Evolutionary conservation across 139 green algal genomes (phyloP).

Genomic region (Auxenochlorella pyrenoidosa): DNA sequence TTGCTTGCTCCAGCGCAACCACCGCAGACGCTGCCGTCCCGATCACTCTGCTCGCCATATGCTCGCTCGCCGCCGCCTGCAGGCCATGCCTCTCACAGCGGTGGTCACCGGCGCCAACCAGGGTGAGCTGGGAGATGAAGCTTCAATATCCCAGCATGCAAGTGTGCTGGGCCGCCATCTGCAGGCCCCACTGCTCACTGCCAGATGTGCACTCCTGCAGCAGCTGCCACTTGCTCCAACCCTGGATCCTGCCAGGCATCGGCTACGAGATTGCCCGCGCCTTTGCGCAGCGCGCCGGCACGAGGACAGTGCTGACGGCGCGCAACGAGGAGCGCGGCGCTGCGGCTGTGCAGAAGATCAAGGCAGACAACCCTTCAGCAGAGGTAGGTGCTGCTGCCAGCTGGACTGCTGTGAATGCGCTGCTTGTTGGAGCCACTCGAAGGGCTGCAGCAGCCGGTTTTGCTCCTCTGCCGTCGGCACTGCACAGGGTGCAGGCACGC

Average conservation of each 20-base stretch:
- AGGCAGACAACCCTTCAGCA: not conserved
- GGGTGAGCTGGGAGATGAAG: not conserved
- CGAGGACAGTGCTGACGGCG: constrained; percentile 61
- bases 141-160: no score
- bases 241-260: constrained; percentile 52
- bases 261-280: constrained; percentile 65
- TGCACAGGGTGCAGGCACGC: no score
- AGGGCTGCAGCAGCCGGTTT: no score
- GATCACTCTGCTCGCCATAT: no score
- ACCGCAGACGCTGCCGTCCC: no score
- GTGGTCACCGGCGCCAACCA: constrained; percentile 29
- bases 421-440: no score
- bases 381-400: constrained; percentile 1
- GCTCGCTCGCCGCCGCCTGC: no score
- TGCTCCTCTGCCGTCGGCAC: not conserved
- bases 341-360: constrained; percentile 50
- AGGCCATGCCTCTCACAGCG: not conserved
- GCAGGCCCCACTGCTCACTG: no score
- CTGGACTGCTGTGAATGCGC: not conserved
- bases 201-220: not conserved
- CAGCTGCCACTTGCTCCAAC: not conserved
- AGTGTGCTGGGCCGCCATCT: no score
- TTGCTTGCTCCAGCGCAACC: no score
- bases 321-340: constrained; percentile 54
- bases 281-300: constrained; percentile 53